Evolutionary conservation across 768 basidiomycete species (phyloP).

Genomic region (Boletus eberwhitei): DNA sequence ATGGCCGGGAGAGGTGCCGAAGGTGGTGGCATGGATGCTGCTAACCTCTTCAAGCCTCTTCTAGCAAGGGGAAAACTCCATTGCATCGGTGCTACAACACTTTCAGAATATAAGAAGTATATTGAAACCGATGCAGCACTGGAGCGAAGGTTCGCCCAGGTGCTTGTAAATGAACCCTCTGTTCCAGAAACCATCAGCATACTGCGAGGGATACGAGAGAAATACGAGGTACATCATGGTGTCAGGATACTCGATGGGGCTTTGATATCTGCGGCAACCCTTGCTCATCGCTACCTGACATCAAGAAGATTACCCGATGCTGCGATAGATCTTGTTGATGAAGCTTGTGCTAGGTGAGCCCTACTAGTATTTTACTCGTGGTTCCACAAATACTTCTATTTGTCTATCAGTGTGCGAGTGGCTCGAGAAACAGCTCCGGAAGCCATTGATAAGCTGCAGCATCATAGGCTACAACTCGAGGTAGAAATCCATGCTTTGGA

Average conservation of each 20-base stretch:
- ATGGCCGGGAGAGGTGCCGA: conserved; percentile 84
- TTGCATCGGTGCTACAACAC: conserved; percentile 88
- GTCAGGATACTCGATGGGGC: conserved; percentile 87
- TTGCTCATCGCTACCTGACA: conserved; percentile 92
- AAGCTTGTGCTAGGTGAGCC: conserved; percentile 80
- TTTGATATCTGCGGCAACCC: conserved; percentile 82
- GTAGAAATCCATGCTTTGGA: conserved; percentile 94
- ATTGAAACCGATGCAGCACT: conserved; percentile 92
- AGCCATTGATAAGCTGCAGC: conserved; percentile 86
- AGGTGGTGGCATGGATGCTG: conserved; percentile 92
- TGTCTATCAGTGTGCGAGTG: conserved; percentile 66
- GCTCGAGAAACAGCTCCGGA: conserved; percentile 94
- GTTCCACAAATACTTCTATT: background rate
- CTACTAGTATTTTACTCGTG: background rate
- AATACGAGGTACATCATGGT: conserved; percentile 90
- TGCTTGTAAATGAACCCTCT: conserved; percentile 85
- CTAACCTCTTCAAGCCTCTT: conserved; percentile 88
- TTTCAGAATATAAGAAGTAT: conserved; percentile 88
- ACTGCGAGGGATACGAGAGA: conserved; percentile 89
- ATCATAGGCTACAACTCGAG: conserved; percentile 85
- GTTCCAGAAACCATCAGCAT: conserved; percentile 92
- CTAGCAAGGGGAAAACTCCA: conserved; percentile 79
- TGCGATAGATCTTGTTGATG: conserved; percentile 90
- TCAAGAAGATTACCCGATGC: conserved; percentile 76
- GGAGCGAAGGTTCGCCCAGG: conserved; percentile 90